Evolutionary conservation across 2,329 filamentous ascomycete genomes (phyloP).

Genomic region (Rutstroemia sp.): DNA sequence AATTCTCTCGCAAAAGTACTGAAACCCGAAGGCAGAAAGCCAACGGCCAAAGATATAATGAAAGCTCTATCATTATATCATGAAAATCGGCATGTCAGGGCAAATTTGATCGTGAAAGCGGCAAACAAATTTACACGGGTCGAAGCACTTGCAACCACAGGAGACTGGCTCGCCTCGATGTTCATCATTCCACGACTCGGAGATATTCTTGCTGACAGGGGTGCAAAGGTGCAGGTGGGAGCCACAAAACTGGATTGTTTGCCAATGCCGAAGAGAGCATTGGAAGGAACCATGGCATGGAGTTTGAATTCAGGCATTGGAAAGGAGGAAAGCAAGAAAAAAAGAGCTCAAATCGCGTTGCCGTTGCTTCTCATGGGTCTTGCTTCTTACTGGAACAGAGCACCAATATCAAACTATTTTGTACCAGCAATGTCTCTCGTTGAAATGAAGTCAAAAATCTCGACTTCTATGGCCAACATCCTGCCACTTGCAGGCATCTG

Average conservation of each 20-base stretch:
- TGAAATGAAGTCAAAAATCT: not conserved
- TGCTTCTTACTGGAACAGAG: not conserved
- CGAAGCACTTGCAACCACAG: slow-evolving; percentile 15
- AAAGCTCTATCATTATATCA: slow-evolving; percentile 11
- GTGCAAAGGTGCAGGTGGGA: slow-evolving; percentile 17
- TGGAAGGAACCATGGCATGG: slow-evolving; percentile 25
- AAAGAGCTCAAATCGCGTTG: not conserved
- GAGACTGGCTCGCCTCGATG: slow-evolving; percentile 16
- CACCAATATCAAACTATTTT: not conserved
- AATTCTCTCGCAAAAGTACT: slow-evolving; percentile 22
- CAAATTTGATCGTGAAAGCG: slow-evolving; percentile 15
- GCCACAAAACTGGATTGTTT: slow-evolving; percentile 27
- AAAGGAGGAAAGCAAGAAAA: not conserved
- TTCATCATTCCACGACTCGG: slow-evolving; percentile 14
- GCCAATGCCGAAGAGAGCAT: slow-evolving; percentile 20
- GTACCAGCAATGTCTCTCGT: not conserved
- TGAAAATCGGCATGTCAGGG: slow-evolving; percentile 16
- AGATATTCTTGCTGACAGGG: slow-evolving; percentile 17
- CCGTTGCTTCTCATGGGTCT: not conserved
- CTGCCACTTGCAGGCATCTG: slow-evolving; percentile 20
- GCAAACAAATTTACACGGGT: slow-evolving; percentile 21
- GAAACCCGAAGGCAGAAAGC: slow-evolving; percentile 1
- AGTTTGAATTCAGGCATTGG: not conserved
- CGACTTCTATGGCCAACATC: not conserved
- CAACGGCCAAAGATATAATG: not conserved